These are phyloP conservation scores for Syzygium oleosum DNA, from an alignment of 345 rosid genomes.

Conservation along the genomic window DNA sequence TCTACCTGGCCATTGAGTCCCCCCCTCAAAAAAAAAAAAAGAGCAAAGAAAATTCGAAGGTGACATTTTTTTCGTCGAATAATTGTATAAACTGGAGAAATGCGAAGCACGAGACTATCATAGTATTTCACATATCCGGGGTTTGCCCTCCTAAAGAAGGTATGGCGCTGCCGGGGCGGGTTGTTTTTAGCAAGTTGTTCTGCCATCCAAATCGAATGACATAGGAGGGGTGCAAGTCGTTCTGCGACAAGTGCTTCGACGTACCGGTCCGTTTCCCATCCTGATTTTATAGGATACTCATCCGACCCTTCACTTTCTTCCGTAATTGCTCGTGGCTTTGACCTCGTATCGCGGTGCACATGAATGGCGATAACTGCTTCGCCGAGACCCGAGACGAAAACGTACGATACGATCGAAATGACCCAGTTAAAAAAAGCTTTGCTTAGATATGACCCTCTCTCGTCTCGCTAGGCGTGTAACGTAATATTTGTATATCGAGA, in stretches of 20 bases:
- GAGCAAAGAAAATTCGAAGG: too few species aligned
- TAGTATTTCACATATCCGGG: background rate
- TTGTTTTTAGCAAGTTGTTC: background rate
- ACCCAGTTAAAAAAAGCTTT: background rate
- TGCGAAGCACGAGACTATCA: background rate
- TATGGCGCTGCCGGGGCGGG: accelerated
- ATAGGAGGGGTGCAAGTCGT: background rate
- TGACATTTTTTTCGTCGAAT: background rate
- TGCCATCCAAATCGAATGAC: background rate
- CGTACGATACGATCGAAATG: background rate
- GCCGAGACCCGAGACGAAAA: background rate
- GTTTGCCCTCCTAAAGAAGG: background rate
- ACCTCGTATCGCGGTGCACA: background rate
- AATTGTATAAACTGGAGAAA: background rate
- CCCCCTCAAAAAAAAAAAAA: too few species aligned
- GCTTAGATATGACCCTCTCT: background rate
- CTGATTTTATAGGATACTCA: too few species aligned
- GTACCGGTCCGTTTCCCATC: background rate
- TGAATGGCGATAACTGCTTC: background rate
- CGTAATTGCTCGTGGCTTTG: background rate
- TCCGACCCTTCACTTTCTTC: too few species aligned
- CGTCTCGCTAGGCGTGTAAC: background rate
- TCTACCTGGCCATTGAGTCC: too few species aligned
- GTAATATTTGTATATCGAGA: background rate
- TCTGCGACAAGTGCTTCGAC: background rate